Percentiles rank a stretch among this genome's conserved stretches.
These are phyloP conservation scores for Sporisorium iseilematis-ciliati DNA, from an alignment of 1,284 basidiomycete genomes.

Conservation along the genomic window DNA sequence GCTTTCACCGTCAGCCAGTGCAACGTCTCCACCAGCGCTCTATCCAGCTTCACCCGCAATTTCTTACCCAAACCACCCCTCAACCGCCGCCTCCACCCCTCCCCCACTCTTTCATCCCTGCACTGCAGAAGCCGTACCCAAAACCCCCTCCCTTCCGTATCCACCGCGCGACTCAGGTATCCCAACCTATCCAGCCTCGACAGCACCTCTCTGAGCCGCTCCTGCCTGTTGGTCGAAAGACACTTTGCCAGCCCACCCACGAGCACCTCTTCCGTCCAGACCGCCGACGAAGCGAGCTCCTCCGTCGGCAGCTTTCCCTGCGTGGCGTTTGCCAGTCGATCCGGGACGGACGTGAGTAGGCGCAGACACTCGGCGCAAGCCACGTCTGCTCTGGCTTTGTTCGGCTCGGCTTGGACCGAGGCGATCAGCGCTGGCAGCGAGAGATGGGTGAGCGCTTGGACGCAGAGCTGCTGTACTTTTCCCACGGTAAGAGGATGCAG, in stretches of 20 bases:
- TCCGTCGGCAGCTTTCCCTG: slow-evolving; percentile 3
- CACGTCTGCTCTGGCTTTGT: slow-evolving; percentile 23
- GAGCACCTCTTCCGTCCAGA: slow-evolving; percentile 23
- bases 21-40: slow-evolving; percentile 17
- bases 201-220: slow-evolving; percentile 14
- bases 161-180: slow-evolving; percentile 14
- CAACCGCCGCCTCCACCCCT: neutral
- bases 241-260: slow-evolving; percentile 14
- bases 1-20: neutral
- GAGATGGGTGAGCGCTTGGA: neutral
- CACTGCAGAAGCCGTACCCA: slow-evolving; percentile 17
- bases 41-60: slow-evolving; percentile 11
- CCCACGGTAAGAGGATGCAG: slow-evolving; percentile 9
- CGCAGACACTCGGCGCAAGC: slow-evolving; percentile 34
- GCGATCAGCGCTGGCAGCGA: slow-evolving; percentile 11
- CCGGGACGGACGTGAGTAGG: slow-evolving; percentile 16
- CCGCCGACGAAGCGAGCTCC: neutral
- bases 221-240: neutral
- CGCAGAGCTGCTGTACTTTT: slow-evolving; percentile 11
- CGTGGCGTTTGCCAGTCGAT: slow-evolving; percentile 38
- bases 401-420: neutral
- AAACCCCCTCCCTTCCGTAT: slow-evolving; percentile 14
- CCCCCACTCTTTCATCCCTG: neutral
- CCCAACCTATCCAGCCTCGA: slow-evolving; percentile 24
- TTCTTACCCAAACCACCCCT: neutral